A percentile compares a stretch with the other conserved stretches of the same genome.
These are phyloP conservation scores for Plantago lanceolata DNA, from an alignment of 305 asterid genomes.

Conservation along the genomic window DNA sequence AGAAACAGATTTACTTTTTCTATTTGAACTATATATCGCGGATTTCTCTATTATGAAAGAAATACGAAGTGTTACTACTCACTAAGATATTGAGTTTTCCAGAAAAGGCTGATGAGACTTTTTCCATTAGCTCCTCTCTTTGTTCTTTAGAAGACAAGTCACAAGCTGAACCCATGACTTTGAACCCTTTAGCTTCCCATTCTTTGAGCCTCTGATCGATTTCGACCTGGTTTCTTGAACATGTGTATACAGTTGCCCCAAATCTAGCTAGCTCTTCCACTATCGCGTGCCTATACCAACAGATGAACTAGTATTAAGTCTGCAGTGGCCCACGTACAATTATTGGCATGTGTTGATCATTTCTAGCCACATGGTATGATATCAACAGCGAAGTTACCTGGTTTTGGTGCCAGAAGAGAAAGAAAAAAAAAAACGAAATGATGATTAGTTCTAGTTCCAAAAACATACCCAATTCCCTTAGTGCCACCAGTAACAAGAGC, in stretches of 20 bases:
- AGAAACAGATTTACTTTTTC: no score
- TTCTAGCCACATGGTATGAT: no score
- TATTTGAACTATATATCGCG: no score
- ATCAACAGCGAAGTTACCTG: no score
- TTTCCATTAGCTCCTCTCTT: slow-evolving; percentile 42
- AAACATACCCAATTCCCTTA: slow-evolving; percentile 3
- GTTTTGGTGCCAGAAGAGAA: no score
- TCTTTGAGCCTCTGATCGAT: slow-evolving; percentile 47
- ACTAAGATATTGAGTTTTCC: slow-evolving; percentile 74
- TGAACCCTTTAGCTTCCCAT: slow-evolving; percentile 65
- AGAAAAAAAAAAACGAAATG: no score
- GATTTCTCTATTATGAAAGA: no score
- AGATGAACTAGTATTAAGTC: no score
- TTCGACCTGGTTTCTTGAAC: slow-evolving; percentile 53
- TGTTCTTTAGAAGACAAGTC: slow-evolving; percentile 45
- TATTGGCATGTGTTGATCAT: no score
- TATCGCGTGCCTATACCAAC: no score
- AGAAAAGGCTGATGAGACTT: slow-evolving; percentile 41
- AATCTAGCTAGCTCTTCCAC: slow-evolving; percentile 73
- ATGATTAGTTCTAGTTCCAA: no score
- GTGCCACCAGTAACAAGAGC: slow-evolving; percentile 9
- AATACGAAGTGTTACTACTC: slow-evolving; percentile 27
- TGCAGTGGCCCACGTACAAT: no score
- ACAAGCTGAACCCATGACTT: slow-evolving; percentile 54
- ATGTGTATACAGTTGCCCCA: slow-evolving; percentile 64